A percentile compares a stretch with the other conserved stretches of the same genome.
These are phyloP conservation scores for Geotrichum citri-aurantii DNA, from an alignment of 1,139 yeast species.

Conservation along the genomic window DNA sequence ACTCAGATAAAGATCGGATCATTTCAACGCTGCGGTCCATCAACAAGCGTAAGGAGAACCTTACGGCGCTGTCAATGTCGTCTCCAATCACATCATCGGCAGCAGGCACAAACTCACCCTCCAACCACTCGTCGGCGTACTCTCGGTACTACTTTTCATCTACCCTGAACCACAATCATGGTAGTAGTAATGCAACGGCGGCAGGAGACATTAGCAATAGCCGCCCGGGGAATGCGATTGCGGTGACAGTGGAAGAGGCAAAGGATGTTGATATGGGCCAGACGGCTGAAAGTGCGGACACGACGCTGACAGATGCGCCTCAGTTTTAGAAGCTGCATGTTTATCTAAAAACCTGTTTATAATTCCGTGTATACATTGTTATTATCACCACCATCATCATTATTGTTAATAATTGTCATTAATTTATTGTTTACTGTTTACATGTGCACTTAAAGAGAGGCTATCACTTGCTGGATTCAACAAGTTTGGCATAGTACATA, in stretches of 20 bases:
- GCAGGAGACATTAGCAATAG: neutral
- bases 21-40: conserved; percentile 53
- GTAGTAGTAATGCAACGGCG: neutral
- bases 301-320: conserved; percentile 7
- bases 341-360: neutral
- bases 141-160: conserved; percentile 23
- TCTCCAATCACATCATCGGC: conserved; percentile 4
- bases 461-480: too few species aligned
- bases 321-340: neutral
- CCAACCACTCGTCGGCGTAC: conserved; percentile 22
- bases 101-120: conserved; percentile 9
- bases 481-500: too few species aligned
- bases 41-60: conserved; percentile 29
- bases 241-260: neutral
- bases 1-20: conserved; percentile 69
- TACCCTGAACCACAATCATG: too few species aligned
- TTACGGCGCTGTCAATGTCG: conserved; percentile 18
- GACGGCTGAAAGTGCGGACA: neutral
- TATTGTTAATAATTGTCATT: too few species aligned
- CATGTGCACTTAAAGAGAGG: too few species aligned
- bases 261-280: neutral
- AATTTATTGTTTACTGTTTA: too few species aligned
- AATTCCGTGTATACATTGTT: neutral
- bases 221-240: neutral
- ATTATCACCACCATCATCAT: too few species aligned